Evolutionary conservation across 768 basidiomycete genomes (phyloP), one percentile per base, ranked within the genome.

Genomic region (Lactifluus piperatus): DNA sequence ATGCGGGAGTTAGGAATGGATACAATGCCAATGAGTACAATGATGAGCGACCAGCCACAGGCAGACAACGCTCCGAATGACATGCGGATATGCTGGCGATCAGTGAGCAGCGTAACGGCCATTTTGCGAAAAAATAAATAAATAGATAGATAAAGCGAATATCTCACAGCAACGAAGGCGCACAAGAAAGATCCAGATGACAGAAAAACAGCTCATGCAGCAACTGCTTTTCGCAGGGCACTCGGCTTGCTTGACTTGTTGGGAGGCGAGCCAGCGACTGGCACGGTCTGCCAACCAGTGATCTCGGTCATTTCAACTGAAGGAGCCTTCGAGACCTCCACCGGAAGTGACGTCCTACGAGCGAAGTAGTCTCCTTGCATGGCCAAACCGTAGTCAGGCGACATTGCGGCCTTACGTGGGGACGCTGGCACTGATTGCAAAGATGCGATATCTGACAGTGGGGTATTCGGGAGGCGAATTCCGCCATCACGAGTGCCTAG

Each of bases 391-490:
- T 58, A 63, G 9, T 64, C 62, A 34, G 71, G 71, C 58, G 67
- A 63, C 20, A 68, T 67, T 34, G 66, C 65, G 9, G 67, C 51
- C 56, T 68, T 71, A 57, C 71, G 68, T 24, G 71, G 69, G 27
- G 67, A 67, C 39, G 54, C 37, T 4, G 68, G 65, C 53, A 63
- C 56, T 3, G 62, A 61, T 62, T 69, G 68, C 4, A 79, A 70
- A 5, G 83, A 80, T 2, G 83, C 82, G 60, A 89, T 81, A 67
- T 88, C 88, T 13, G 81, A 79, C 37, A 88, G 75, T 1, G 86
- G 85, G 8, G 85, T 80, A 62, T 84, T 86, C 16, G 88, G 88
- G 8, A 89, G 79, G 37, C 87, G 82, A 67, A 90, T 90, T 20
- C 81, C 82, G 30, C 77, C 77, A 58, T 84, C 83, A 30, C 68